Percentiles rank a stretch among this genome's conserved stretches.
Evolutionary conservation across 2,329 filamentous ascomycete species (phyloP).

Genomic region (Verticillium longisporum): DNA sequence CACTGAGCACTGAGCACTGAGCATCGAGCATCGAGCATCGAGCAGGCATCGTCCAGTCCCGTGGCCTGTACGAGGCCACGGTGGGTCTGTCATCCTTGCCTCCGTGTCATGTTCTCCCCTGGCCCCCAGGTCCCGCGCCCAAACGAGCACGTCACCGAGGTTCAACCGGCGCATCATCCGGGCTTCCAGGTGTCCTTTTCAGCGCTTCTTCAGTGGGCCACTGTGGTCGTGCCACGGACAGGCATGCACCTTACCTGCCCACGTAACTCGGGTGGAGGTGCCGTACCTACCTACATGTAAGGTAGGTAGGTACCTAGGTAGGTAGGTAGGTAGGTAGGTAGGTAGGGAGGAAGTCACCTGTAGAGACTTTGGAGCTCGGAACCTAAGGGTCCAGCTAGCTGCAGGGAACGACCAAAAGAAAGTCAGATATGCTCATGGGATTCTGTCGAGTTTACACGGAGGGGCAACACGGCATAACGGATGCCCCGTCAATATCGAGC

Average conservation of each 20-base stretch:
- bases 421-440: too few species aligned
- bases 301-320: too few species aligned
- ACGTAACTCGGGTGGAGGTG: too few species aligned
- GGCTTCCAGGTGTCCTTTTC: background rate
- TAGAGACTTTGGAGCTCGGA: too few species aligned
- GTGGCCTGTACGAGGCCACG: background rate
- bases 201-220: background rate
- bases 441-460: too few species aligned
- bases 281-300: too few species aligned
- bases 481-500: too few species aligned
- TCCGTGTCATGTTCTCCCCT: background rate
- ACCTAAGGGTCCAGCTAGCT: too few species aligned
- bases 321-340: too few species aligned
- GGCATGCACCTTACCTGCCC: background rate
- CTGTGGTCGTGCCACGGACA: background rate
- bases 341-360: too few species aligned
- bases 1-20: background rate
- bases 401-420: too few species aligned
- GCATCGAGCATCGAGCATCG: background rate
- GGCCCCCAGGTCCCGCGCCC: conserved; percentile 10
- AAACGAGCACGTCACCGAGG: conserved; percentile 9
- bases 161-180: background rate
- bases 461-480: too few species aligned
- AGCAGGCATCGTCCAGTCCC: background rate
- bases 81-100: background rate